Evolutionary conservation across 164 flowering plant species (phyloP), one percentile per base, ranked within the genome.

Genomic region (Vitis cinerea): DNA sequence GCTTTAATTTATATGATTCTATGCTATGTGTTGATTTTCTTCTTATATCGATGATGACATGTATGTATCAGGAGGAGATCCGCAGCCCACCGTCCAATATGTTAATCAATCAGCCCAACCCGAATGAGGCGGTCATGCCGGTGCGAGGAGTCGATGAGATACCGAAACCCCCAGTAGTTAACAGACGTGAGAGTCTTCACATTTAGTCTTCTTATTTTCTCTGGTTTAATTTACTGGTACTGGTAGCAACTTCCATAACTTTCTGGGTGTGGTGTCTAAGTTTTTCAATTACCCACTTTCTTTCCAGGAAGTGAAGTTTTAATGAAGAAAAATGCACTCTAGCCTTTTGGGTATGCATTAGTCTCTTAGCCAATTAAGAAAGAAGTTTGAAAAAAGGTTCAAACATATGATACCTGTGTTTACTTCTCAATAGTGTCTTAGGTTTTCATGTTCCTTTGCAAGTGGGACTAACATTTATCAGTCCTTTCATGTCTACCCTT

Each of bases 181-280:
- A 90, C 79, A 80, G 90, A 83, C 94, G 97, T 92, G 73, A 86
- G 92, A 70, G 50, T 30, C 66, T 64, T 64, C 50, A 31, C 16
- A 14, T 64, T 57, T 17, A 17, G 27, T 23, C 27, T 10, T 1
- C 23, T 62, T 31, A 31, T 31, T 31, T 31, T 31, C 5, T 31
- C 6, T 4, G 44, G 44, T 0, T 31, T 4, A 31, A 31, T 31
- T 31, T 31, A 31, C 44, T 31, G 7, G 44, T 31, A 31, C 44
- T 31, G 44, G 44, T 31, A 31, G 44, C 44, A 31, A 6, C 27
- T 23, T 31, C 44, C 7, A 31, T 31, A 31, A 31, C 44, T 31
- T 31, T 4, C 44, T 23, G 27, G 27, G 27, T 23, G 27, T 23
- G 27, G 27, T 23, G 1, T 23, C 27, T 23, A 23, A 23, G 27